Evolutionary conservation across 1,139 yeast genomes (phyloP), one percentile per base, ranked within the genome.

Genomic region (Geotrichum phurueaensis): DNA sequence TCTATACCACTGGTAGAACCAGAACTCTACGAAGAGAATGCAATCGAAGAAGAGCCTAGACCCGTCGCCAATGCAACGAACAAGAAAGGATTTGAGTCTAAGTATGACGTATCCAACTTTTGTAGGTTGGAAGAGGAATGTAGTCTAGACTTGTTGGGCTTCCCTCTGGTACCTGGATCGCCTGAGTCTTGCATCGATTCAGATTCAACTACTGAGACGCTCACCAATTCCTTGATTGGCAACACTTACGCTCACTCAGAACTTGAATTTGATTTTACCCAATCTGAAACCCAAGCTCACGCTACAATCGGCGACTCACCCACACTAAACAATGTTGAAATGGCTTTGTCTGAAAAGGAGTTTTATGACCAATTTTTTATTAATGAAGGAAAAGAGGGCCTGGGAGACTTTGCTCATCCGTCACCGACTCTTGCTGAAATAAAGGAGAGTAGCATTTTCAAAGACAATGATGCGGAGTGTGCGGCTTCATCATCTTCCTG

Each of bases 11-110:
- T 18, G 47, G 20, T 15, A 39, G 47, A 49, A 12, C 50, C 59
- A 7, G 45, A 56, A 49, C 27, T 31, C 36, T 23, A 59, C 22
- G 56, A 43, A 25, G 50, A 45, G 22, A 39, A 53, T 4, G 64
- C 59, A 47, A 51, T 80, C 78, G 61, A 75, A 55, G 72, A 78
- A 49, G 69, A 76, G 22, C 18, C 31, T 33, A 49, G 31, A 31
- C 25, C 56, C 48, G 49, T 57, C 31, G 20, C 10, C 29, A 27
- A 48, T 52, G 39, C 36, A 18, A 6, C 23, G 6, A 39, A 31
- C 22, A 53, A 53, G 27, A 31, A 51, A 29, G 43, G 33, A 25
- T 29, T 12, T 27, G 52, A 52, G 29, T 43, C 45, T n/a, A 45
- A 48, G n/a, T 27, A 60, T 56, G 23, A 39, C 48, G n/a, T 61